phyloP scores from a whole-genome alignment of 2,329 filamentous ascomycete genomes.

The Hymenoscyphus scutula region DNA sequence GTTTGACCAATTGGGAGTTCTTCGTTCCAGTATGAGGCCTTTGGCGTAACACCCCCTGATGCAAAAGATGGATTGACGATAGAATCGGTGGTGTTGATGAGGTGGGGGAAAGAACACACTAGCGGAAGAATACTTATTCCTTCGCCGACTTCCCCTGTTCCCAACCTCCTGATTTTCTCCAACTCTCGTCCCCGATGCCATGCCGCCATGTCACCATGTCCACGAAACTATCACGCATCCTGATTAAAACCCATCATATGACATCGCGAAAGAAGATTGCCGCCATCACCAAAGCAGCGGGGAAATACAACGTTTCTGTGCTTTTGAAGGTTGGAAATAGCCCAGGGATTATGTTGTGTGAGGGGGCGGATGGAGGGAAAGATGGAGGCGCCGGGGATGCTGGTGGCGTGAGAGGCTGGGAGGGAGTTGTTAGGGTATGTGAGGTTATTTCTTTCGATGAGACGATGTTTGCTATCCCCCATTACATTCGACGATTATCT shows the following conservation, averaged over 20 bases:
- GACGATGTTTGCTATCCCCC: too few relatives aligned
- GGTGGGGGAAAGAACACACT: too few relatives aligned
- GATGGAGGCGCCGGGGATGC: background rate
- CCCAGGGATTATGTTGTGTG: constrained; percentile 78
- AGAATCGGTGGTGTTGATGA: too few relatives aligned
- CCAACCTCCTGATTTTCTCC: background rate
- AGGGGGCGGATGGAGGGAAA: constrained; percentile 35
- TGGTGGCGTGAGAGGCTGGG: constrained; percentile 25
- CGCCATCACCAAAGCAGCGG: constrained; percentile 61
- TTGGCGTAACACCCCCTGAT: too few relatives aligned
- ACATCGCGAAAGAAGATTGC: constrained; percentile 73
- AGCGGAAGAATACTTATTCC: background rate
- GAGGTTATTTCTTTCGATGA: background rate
- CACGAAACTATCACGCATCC: constrained; percentile 40
- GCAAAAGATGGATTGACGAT: too few relatives aligned
- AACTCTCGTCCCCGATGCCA: too few relatives aligned
- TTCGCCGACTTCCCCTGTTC: background rate
- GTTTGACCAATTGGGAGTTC: too few relatives aligned
- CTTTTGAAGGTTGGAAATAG: constrained; percentile 65
- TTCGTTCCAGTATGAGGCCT: too few relatives aligned
- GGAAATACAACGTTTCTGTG: constrained; percentile 57
- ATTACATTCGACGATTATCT: too few relatives aligned
- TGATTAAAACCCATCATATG: constrained; percentile 79
- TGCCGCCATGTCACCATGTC: constrained; percentile 3
- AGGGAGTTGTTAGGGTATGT: constrained; percentile 30